Conservation (phyloP, 768 basidiomycete genomes). For the Hypholoma fasciculare region DNA sequence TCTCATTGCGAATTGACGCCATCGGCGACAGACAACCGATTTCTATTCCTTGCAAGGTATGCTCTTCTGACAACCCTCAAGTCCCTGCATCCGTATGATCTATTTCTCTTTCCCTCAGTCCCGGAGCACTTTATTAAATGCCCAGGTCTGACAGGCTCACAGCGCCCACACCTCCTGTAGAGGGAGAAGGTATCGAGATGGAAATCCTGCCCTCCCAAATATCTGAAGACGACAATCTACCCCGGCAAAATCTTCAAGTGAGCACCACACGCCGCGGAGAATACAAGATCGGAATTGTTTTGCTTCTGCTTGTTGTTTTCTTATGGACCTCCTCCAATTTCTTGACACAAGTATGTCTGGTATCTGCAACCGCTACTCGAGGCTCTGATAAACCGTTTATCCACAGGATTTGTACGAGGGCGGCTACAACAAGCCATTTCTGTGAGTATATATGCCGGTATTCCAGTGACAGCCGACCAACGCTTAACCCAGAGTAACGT, state of each 20-base stretch:
- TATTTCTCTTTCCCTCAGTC: background rate
- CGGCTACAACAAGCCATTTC: slow-evolving; percentile 88
- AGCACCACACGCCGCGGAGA: slow-evolving; percentile 26
- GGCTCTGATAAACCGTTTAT: background rate
- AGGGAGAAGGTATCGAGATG: slow-evolving; percentile 9
- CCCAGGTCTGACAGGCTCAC: background rate
- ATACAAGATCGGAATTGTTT: slow-evolving; percentile 58
- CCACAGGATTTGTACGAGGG: slow-evolving; percentile 47
- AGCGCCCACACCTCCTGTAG: background rate
- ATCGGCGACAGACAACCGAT: too few species aligned
- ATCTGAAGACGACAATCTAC: background rate
- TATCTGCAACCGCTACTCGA: background rate
- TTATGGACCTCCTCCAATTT: slow-evolving; percentile 92
- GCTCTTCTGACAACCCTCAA: background rate
- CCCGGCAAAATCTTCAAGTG: background rate
- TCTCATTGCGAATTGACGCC: background rate
- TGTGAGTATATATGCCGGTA: slow-evolving; percentile 37
- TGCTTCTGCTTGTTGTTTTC: slow-evolving; percentile 75
- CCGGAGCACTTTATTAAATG: background rate
- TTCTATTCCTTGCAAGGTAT: background rate
- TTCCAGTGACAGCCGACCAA: slow-evolving; percentile 59
- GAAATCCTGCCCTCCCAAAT: background rate
- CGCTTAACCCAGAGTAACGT: slow-evolving; percentile 43
- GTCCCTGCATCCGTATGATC: background rate
- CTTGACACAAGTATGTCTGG: slow-evolving; percentile 66